Conservation (phyloP, 441 rosid species). For the Populus hybrid region DNA sequence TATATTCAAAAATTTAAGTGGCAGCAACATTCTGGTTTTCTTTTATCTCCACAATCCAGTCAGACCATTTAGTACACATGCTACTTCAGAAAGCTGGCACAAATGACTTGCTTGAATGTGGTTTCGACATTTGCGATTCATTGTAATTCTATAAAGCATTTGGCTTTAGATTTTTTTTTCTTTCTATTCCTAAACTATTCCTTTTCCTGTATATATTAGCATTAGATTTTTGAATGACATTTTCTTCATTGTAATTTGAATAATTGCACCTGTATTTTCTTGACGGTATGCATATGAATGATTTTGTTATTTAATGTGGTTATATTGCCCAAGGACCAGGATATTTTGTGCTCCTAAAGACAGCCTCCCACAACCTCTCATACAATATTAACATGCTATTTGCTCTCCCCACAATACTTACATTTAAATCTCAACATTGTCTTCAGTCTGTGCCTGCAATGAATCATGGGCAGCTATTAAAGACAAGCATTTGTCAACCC, state of each 20-base stretch:
- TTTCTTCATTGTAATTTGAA: neutral
- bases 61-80: neutral
- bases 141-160: neutral
- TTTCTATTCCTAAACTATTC: neutral
- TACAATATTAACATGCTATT: neutral
- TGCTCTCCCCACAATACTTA: neutral
- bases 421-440: neutral
- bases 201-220: neutral
- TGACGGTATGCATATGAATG: neutral
- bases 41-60: neutral
- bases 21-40: neutral
- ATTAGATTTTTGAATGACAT: neutral
- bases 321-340: neutral
- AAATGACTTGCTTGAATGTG: neutral
- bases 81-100: neutral
- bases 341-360: neutral
- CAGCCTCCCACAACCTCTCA: neutral
- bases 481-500: too few species aligned
- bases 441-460: neutral
- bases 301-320: neutral
- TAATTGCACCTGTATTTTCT: neutral
- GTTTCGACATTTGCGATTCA: neutral
- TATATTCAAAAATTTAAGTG: neutral
- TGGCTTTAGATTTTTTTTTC: neutral
- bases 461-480: neutral